Evolutionary conservation across 495 filamentous ascomycete species (phyloP), one percentile per base, ranked within the genome.

Genomic region (Staphylotrichum longicolle): DNA sequence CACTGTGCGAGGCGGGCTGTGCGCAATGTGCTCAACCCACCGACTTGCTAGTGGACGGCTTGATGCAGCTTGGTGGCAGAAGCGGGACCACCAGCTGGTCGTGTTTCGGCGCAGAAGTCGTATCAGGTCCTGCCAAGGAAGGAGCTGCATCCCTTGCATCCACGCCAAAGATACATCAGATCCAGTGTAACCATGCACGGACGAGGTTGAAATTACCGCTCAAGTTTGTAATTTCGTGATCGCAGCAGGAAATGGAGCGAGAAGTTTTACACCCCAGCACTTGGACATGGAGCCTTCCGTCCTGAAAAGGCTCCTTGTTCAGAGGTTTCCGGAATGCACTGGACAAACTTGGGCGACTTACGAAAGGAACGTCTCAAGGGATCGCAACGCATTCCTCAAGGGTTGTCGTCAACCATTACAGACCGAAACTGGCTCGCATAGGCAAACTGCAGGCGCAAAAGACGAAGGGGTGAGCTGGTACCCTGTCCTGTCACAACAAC

Each of bases 1-100:
- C 57, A 52, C 57, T 44, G 57, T 53, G 49, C 39, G 57, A 50
- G 37, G 39, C 41, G 57, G 57, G 57, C 56, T 37, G 55, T 59
- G 47, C 14, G 42, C 49, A 27, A 27, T 27, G 20, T 27, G 20
- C 20, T 27, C 20, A 27, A 27, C 14, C 6, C 30, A 35, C 40
- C 9, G 32, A 2, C 11, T 14, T 45, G 57, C 45, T 47, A 34
- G n/a, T 53, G 56, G 45, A 39, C 5, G 5, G 33, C 27, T 14
- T 49, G 12, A 41, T 59, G 57, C 46, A 51, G 5, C 41, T 33
- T 35, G 9, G 14, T 7, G 42, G 54, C 41, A 37, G 27, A 12
- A 11, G 47, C 41, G 12, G 9, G 41, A 12, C 41, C 41, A 14
- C 1, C 45, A 30, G 45, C 45, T 4, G 14, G 5, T 44, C 37